Evolutionary conservation across 768 basidiomycete genomes (phyloP).

Genomic region (Pulveroboletus sp.): DNA sequence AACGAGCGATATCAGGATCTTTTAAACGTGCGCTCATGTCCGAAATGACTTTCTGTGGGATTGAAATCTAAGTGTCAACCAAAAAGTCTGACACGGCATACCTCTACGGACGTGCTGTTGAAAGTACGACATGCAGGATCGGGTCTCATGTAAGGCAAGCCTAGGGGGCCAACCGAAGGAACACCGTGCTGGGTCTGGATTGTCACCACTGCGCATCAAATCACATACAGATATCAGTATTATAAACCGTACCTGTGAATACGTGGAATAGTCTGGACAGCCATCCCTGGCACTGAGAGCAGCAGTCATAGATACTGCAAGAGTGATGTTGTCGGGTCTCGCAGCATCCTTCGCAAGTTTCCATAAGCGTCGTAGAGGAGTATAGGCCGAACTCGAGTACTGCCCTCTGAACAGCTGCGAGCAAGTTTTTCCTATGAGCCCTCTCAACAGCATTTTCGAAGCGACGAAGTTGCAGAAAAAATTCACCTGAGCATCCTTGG

Average conservation of each 20-base stretch:
- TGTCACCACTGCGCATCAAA: background rate
- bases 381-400: slow-evolving; percentile 1
- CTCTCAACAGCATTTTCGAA: slow-evolving; percentile 2
- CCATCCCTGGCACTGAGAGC: slow-evolving; percentile 25
- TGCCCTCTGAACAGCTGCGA: slow-evolving; percentile 1
- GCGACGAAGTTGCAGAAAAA: background rate
- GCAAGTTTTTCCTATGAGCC: slow-evolving; percentile 7
- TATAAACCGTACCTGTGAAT: slow-evolving; percentile 45
- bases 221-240: background rate
- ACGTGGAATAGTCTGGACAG: slow-evolving; percentile 64
- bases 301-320: slow-evolving; percentile 23
- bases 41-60: slow-evolving; percentile 59
- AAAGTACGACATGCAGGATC: slow-evolving; percentile 69
- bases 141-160: slow-evolving; percentile 73
- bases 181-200: slow-evolving; percentile 57
- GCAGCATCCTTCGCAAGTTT: slow-evolving; percentile 6
- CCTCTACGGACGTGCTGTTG: slow-evolving; percentile 74
- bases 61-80: background rate
- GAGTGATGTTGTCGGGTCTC: slow-evolving; percentile 20
- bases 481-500: too few species aligned
- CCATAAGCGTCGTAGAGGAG: slow-evolving; percentile 9
- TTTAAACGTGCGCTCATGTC: slow-evolving; percentile 72
- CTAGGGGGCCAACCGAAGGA: slow-evolving; percentile 57
- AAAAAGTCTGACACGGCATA: slow-evolving; percentile 23
- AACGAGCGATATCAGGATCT: slow-evolving; percentile 72